phyloP scores from a whole-genome alignment of 345 rosid genomes.

The Eucalyptus cloeziana region DNA sequence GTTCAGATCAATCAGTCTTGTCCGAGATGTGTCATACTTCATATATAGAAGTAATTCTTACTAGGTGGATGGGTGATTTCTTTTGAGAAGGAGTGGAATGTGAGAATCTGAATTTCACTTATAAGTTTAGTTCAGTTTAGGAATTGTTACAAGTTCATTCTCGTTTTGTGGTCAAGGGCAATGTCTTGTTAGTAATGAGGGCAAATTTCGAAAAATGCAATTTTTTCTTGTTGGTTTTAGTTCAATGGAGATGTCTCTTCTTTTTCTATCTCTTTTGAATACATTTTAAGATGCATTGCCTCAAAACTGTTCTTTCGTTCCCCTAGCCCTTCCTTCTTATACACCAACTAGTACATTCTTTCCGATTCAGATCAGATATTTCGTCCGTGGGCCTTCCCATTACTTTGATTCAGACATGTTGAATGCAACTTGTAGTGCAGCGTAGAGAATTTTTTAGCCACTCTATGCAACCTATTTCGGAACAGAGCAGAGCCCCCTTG shows the following conservation, averaged over 20 bases:
- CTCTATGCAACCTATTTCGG: not conserved
- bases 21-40: not conserved
- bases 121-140: too few species aligned
- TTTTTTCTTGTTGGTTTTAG: not conserved
- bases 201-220: not conserved
- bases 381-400: not conserved
- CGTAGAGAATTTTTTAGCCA: not conserved
- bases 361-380: not conserved
- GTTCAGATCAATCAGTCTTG: not conserved
- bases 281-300: not conserved
- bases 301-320: not conserved
- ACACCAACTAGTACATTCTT: not conserved
- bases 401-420: not conserved
- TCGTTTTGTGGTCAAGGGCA: not conserved
- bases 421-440: not conserved
- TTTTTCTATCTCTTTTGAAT: not conserved
- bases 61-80: not conserved
- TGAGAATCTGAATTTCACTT: not conserved
- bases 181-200: not conserved
- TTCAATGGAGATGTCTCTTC: not conserved
- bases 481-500: not conserved
- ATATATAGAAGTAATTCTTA: not conserved
- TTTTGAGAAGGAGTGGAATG: not conserved
- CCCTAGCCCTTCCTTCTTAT: not conserved
- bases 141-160: not conserved